Percentiles rank a stretch among this genome's conserved stretches.
phyloP scores from a whole-genome alignment of 805 yeast genomes.

The Nakazawaea ambrosiae region DNA sequence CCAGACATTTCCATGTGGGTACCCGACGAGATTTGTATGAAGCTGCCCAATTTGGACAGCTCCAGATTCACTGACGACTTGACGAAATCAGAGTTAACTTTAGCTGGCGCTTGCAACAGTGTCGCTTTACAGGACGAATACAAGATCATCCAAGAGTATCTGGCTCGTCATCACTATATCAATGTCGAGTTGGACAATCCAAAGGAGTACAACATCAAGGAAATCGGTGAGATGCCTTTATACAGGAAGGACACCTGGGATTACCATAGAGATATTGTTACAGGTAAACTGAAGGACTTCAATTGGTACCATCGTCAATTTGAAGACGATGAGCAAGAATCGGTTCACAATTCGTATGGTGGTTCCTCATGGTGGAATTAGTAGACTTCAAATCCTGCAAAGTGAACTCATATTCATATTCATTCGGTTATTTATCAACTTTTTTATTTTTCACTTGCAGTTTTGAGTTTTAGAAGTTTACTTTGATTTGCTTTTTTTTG shows the following conservation, averaged over 20 bases:
- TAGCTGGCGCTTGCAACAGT: constrained; percentile 33
- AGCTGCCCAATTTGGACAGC: constrained; percentile 20
- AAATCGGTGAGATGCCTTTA: constrained; percentile 4
- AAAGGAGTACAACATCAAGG: background rate
- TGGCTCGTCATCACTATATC: background rate
- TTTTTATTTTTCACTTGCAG: too few species aligned
- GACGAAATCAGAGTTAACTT: constrained; percentile 21
- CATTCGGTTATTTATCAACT: background rate
- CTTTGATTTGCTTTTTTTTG: too few species aligned
- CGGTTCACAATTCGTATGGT: background rate
- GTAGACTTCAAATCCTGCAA: too few species aligned
- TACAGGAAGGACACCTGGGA: constrained; percentile 8
- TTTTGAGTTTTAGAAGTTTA: too few species aligned
- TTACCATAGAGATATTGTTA: constrained; percentile 1
- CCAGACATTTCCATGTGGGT: constrained; percentile 41
- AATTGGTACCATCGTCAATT: constrained; percentile 7
- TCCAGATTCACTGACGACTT: constrained; percentile 19
- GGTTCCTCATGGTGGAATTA: too few species aligned
- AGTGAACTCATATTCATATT: background rate
- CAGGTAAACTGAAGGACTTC: background rate
- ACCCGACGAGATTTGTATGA: constrained; percentile 31
- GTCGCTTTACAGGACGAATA: constrained; percentile 31
- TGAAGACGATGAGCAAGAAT: too few species aligned
- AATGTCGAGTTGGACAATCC: constrained; percentile 1
- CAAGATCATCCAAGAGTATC: constrained; percentile 15